Percentiles rank a stretch among this genome's conserved stretches.
phyloP scores from a whole-genome alignment of 208 protist species.

The Blastocrithidia nonstop region DNA sequence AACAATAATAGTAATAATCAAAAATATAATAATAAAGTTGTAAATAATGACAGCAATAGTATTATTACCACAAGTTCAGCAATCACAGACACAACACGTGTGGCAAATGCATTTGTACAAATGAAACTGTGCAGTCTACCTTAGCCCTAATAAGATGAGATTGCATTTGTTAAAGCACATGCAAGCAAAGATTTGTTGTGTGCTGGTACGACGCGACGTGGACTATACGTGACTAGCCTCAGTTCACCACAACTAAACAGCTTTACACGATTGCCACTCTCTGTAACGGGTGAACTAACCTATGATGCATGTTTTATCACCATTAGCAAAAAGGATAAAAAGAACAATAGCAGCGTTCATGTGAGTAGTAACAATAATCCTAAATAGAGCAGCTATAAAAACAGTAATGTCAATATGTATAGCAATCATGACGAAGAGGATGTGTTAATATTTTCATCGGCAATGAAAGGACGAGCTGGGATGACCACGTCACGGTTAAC shows the following conservation, averaged over 20 bases:
- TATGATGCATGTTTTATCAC: slow-evolving; percentile 46
- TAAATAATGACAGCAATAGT: neutral
- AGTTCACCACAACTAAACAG: slow-evolving; percentile 16
- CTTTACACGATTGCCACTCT: slow-evolving; percentile 26
- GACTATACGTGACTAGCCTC: slow-evolving; percentile 46
- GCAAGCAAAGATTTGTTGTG: slow-evolving; percentile 26
- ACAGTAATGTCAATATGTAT: neutral
- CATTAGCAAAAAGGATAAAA: slow-evolving; percentile 1
- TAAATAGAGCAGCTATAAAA: neutral
- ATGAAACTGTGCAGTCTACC: slow-evolving; percentile 7
- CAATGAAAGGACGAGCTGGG: slow-evolving; percentile 17
- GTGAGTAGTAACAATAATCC: too few relatives aligned
- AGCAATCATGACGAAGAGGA: slow-evolving; percentile 6
- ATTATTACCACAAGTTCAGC: neutral
- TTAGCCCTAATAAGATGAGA: slow-evolving; percentile 14
- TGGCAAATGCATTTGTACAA: neutral
- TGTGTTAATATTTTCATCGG: slow-evolving; percentile 55
- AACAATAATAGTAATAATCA: too few relatives aligned
- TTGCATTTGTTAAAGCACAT: slow-evolving; percentile 47
- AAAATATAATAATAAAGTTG: slow-evolving; percentile 9
- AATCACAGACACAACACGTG: neutral
- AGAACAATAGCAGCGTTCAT: neutral
- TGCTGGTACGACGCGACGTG: slow-evolving; percentile 45
- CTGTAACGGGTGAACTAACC: slow-evolving; percentile 29
- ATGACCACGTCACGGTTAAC: slow-evolving; percentile 26